These are phyloP conservation scores for Tuber microsphaerosporum DNA, from an alignment of 495 filamentous ascomycete species.

Conservation along the genomic window DNA sequence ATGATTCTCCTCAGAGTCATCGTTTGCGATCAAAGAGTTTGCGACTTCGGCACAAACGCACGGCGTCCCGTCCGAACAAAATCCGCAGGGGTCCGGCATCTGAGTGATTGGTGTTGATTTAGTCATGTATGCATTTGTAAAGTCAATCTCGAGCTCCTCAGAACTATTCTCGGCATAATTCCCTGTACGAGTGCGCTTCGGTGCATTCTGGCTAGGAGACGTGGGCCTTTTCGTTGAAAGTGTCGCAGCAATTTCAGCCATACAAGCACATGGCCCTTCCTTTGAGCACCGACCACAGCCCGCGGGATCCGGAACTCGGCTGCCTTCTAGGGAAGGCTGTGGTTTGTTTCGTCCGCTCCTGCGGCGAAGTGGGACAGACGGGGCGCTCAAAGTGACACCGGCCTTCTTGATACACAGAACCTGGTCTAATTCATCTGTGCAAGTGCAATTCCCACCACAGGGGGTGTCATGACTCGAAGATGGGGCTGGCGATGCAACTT, in stretches of 20 bases:
- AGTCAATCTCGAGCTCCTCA: slow-evolving; percentile 42
- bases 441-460: slow-evolving; percentile 21
- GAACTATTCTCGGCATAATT: slow-evolving; percentile 14
- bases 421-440: slow-evolving; percentile 32
- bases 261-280: slow-evolving; percentile 50
- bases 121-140: slow-evolving; percentile 43
- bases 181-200: slow-evolving; percentile 35
- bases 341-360: slow-evolving; percentile 41
- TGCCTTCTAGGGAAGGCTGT: slow-evolving; percentile 17
- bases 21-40: slow-evolving; percentile 22
- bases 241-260: slow-evolving; percentile 47
- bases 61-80: slow-evolving; percentile 75
- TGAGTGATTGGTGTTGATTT: slow-evolving; percentile 39
- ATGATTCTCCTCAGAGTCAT: slow-evolving; percentile 33
- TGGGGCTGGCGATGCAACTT: slow-evolving; percentile 38
- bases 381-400: slow-evolving; percentile 5
- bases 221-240: slow-evolving; percentile 18
- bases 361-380: slow-evolving; percentile 47
- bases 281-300: slow-evolving; percentile 52
- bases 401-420: slow-evolving; percentile 20
- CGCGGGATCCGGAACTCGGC: slow-evolving; percentile 37
- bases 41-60: slow-evolving; percentile 76
- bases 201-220: slow-evolving; percentile 24
- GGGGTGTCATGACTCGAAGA: slow-evolving; percentile 30
- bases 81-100: slow-evolving; percentile 66